Evolutionary conservation across 352 stramenopile genomes (phyloP).

Genomic region (Elongisporangium senticosum): DNA sequence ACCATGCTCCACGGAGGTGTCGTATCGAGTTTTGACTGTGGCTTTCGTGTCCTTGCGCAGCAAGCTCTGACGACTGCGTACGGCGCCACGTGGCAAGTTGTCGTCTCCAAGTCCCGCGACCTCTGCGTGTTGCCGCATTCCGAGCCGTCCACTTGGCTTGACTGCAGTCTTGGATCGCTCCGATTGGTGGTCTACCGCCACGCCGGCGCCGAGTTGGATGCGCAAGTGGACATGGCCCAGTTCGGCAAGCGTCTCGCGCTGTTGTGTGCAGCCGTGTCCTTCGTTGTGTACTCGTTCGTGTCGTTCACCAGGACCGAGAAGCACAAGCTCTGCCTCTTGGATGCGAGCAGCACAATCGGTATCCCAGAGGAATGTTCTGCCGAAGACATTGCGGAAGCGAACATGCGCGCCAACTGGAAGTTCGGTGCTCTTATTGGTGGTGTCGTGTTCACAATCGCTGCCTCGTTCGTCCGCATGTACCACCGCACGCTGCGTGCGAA

Average conservation of each 20-base stretch:
- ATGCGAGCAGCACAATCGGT: conserved; percentile 7
- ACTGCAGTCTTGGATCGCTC: conserved; percentile 47
- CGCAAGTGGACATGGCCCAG: conserved; percentile 47
- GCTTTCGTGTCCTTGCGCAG: conserved; percentile 9
- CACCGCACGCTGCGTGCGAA: conserved; percentile 54
- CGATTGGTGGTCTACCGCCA: conserved; percentile 73
- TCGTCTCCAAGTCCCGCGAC: conserved; percentile 46
- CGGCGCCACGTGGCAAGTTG: conserved; percentile 67
- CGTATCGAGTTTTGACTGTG: conserved; percentile 5
- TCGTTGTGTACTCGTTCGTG: conserved; percentile 59
- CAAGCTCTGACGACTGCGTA: conserved; percentile 57
- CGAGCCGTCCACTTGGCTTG: conserved; percentile 30
- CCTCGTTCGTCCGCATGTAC: conserved; percentile 63
- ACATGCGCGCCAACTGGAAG: conserved; percentile 44
- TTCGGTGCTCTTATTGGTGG: conserved; percentile 44
- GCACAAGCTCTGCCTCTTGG: conserved; percentile 26
- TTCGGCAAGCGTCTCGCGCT: conserved; percentile 54
- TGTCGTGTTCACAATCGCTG: conserved; percentile 51
- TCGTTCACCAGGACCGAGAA: conserved; percentile 39
- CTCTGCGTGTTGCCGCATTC: conserved; percentile 53
- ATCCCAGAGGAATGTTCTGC: conserved; percentile 35
- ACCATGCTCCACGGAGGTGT: not conserved
- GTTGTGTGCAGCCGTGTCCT: conserved; percentile 50
- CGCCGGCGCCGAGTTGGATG: conserved; percentile 41
- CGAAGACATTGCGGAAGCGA: conserved; percentile 34